Evolutionary conservation across 2,329 filamentous ascomycete genomes (phyloP).

Genomic region (Byssoonygena ceratinophila): DNA sequence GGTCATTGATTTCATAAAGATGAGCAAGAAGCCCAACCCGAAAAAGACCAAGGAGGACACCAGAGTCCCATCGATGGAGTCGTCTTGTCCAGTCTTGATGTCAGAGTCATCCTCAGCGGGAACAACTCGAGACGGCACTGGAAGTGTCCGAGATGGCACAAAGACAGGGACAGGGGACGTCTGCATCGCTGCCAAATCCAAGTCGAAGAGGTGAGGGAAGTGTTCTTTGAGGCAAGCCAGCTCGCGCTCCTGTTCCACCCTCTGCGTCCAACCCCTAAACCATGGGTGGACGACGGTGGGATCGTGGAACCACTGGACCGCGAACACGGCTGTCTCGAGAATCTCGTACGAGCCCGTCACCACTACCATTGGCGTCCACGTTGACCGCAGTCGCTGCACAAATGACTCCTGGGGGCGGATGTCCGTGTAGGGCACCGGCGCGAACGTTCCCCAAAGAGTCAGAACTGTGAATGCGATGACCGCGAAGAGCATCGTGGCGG

Average conservation of each 20-base stretch:
- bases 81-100: neutral
- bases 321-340: neutral
- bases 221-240: neutral
- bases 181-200: neutral
- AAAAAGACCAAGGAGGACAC: neutral
- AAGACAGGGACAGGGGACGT: neutral
- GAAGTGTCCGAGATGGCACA: neutral
- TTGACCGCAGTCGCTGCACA: neutral
- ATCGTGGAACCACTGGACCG: neutral
- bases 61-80: neutral
- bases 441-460: constrained; percentile 21
- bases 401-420: constrained; percentile 18
- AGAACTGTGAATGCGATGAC: constrained; percentile 19
- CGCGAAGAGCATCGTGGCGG: constrained; percentile 18
- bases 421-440: constrained; percentile 18
- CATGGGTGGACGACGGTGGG: neutral
- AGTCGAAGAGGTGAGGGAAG: neutral
- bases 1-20: neutral
- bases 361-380: neutral
- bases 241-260: neutral
- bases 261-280: neutral
- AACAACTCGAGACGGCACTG: neutral
- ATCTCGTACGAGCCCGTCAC: neutral
- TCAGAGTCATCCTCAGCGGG: neutral
- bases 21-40: neutral